Evolutionary conservation across 306 rosid genomes (phyloP), one percentile per base, ranked within the genome.

Genomic region (Citrullus colocynthis): DNA sequence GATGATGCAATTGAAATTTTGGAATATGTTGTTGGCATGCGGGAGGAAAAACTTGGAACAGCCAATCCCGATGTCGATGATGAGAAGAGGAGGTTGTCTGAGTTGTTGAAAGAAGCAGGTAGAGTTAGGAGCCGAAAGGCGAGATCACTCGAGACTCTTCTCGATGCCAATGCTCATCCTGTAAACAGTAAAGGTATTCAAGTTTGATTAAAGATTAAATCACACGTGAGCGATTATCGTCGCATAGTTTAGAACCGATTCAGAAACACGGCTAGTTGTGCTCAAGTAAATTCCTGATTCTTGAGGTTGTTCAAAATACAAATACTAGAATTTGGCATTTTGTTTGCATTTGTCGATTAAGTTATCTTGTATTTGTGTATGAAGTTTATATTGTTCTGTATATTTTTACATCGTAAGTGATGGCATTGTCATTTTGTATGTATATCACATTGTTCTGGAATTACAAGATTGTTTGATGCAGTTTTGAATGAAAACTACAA

Each of bases 41-140:
- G 99, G 70, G 98, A 92, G 78, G 96, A 92, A 84, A 96, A 91
- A 52, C 97, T 96, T 6, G 99, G 99, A 67, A 96, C 99, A 17
- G 98, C 96, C 59, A 89, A 91, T 86, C 87, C 97, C 10, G 99
- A 92, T 52, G 98, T 96, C 48, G 89, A 79, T 60, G 97, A 96
- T 74, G 99, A 96, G 88, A 96, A 89, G 81, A 91, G 88, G 84
- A 96, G 99, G 85, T 80, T 96, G 88, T 82, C 89, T 0, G 90
- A 88, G 84, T 78, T 92, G 84, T 80, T 96, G 84, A 96, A 91
- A 92, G 98, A 96, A 85, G 86, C 96, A 15, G 98, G 99, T 48
- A 88, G 86, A 80, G 91, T 84, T 71, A 87, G 97, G 67, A 84
- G 64, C 84, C 85, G 90, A 85, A 91, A 88, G 83, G 75, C 71